A percentile compares a stretch with the other conserved stretches of the same genome.
phyloP scores from a whole-genome alignment of 768 basidiomycete genomes.

The Leccinum subgranulosum region DNA sequence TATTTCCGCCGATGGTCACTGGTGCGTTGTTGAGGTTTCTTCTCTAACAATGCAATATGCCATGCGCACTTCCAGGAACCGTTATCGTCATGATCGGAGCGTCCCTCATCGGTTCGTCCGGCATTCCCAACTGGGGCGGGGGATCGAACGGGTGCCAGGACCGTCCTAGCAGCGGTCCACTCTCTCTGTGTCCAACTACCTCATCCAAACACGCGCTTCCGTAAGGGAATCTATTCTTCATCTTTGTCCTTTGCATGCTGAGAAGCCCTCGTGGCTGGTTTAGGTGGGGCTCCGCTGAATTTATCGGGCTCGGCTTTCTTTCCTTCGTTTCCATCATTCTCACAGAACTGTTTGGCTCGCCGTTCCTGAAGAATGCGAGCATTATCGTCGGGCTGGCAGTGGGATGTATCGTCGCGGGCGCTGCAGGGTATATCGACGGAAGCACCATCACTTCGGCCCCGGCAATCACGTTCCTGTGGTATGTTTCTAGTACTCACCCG shows the following conservation, averaged over 20 bases:
- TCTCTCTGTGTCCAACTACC: slow-evolving; percentile 69
- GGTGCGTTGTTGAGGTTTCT: slow-evolving; percentile 33
- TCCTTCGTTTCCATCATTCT: slow-evolving; percentile 74
- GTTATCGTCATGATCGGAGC: slow-evolving; percentile 82
- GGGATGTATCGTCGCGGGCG: slow-evolving; percentile 80
- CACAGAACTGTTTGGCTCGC: slow-evolving; percentile 79
- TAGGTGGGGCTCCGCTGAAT: slow-evolving; percentile 79
- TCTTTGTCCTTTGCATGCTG: background rate
- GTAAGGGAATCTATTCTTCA: slow-evolving; percentile 33
- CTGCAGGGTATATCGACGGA: slow-evolving; percentile 72
- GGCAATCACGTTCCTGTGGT: slow-evolving; percentile 80
- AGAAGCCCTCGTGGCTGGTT: background rate
- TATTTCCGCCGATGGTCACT: slow-evolving; percentile 82
- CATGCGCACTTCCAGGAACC: slow-evolving; percentile 43
- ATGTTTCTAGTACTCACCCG: background rate
- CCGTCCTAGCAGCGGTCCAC: slow-evolving; percentile 64
- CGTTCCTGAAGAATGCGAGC: slow-evolving; percentile 78
- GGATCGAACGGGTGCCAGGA: slow-evolving; percentile 69
- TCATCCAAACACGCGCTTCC: slow-evolving; percentile 66
- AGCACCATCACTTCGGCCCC: slow-evolving; percentile 65
- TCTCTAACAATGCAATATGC: too few species aligned
- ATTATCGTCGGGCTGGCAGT: slow-evolving; percentile 73
- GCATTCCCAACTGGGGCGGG: slow-evolving; percentile 81
- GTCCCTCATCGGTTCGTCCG: slow-evolving; percentile 69
- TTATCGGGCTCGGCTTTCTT: slow-evolving; percentile 85